These are phyloP conservation scores for Acacia concinna DNA, from an alignment of 331 rosid species.

Conservation along the genomic window DNA sequence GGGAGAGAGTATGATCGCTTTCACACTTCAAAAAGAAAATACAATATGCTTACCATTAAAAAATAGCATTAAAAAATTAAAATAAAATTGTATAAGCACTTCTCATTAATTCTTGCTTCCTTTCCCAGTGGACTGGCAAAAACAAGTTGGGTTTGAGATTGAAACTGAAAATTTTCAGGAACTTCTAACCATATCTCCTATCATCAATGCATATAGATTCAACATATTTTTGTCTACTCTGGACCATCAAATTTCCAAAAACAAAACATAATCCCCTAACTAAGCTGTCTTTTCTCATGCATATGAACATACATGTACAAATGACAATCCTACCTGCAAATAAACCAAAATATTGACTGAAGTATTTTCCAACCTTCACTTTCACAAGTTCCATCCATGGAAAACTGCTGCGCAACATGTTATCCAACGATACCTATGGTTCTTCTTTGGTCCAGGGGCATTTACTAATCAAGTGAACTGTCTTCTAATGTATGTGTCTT, in stretches of 20 bases:
- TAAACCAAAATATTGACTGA: background rate
- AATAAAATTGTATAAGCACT: background rate
- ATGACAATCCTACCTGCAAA: slow-evolving; percentile 17
- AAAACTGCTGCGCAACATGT: background rate
- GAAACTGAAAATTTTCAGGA: background rate
- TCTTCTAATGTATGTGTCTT: slow-evolving; percentile 82
- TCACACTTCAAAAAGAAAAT: background rate
- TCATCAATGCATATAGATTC: background rate
- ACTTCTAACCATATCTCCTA: background rate
- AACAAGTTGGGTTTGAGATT: background rate
- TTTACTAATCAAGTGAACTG: slow-evolving; percentile 60
- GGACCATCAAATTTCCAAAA: slow-evolving; percentile 19
- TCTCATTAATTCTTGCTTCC: background rate
- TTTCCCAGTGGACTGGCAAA: background rate
- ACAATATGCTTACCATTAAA: background rate
- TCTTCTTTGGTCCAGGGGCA: background rate
- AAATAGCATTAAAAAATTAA: no score
- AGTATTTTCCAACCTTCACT: background rate
- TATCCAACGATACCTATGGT: background rate
- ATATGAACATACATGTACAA: background rate
- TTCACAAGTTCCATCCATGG: background rate
- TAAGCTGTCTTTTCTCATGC: slow-evolving; percentile 14
- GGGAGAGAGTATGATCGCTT: no score
- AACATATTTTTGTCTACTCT: slow-evolving; percentile 6
- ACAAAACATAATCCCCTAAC: background rate